Base-by-base conservation (phyloP, 2,329 filamentous ascomycete genomes). In the Neodidymelliopsis sp. region DNA sequence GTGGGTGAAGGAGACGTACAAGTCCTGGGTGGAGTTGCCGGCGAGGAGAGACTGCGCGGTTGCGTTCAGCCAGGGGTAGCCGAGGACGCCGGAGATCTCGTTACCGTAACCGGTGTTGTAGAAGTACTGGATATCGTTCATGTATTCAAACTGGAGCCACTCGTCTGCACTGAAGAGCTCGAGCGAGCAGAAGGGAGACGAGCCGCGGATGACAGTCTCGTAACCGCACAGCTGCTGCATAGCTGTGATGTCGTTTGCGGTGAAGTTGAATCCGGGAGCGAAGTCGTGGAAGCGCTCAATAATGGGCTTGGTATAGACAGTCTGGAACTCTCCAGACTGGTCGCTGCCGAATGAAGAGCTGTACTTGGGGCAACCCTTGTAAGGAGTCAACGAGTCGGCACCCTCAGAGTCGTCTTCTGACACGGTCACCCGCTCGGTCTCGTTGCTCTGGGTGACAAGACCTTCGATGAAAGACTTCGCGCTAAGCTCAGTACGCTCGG, bases 1-100 rank as follows among this genome's bases (percentile, higher is more conserved):
- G 65, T 89, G 86, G 0, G 86, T 88, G 73, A 89, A 89, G 41
- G 83, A 85, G 29, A 88, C 77, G 62, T 85, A 86, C 6, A 89
- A 75, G 46, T 88, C 83, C 61, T 88, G 79, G n/a, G 70, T 67
- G 4, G 70, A 66, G 4, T 63, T 60, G 45, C 68, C 71, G 25
- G 83, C 62, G 8, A 86, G 72, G 0, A 79, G 65, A 5, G 83
- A 72, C 8, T 73, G 61, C 0, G 83, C 76, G 0, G 84, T 85
- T 0, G 84, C 81, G 54, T 86, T 86, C 5, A 88, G 63, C 86
- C 86, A 89, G 0, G 86, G 86, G 42, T 84, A 79, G 2, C 86
- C 86, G 5, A 88, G 76, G 13, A 77, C 76, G 0, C 83, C 84
- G 0, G 83, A 78, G 2, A 84, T 73, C 16, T 62, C 46, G 55